Evolutionary conservation across 257 asterid species (phyloP).

Genomic region (Paulownia fortunei): DNA sequence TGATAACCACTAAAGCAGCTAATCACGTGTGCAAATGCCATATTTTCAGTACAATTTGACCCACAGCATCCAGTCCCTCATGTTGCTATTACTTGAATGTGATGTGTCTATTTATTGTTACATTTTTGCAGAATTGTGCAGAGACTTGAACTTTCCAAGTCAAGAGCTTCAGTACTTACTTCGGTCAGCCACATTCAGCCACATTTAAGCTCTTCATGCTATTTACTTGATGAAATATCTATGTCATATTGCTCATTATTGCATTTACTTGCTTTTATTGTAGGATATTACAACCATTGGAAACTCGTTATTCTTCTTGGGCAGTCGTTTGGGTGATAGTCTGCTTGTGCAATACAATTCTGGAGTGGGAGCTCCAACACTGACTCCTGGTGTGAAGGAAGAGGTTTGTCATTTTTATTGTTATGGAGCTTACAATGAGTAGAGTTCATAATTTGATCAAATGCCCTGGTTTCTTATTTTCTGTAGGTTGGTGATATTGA

Average conservation of each 20-base stretch:
- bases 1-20: slow-evolving; percentile 11
- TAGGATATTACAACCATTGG: slow-evolving; percentile 91
- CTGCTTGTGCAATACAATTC: slow-evolving; percentile 89
- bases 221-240: slow-evolving; percentile 23
- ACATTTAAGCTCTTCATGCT: slow-evolving; percentile 36
- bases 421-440: slow-evolving; percentile 24
- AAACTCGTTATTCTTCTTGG: slow-evolving; percentile 87
- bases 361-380: slow-evolving; percentile 67
- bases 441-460: not conserved
- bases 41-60: slow-evolving; percentile 2
- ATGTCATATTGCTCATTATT: not conserved
- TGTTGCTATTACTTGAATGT: slow-evolving; percentile 14
- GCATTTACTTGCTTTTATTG: slow-evolving; percentile 23
- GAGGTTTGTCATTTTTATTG: slow-evolving; percentile 66
- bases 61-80: slow-evolving; percentile 7
- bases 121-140: slow-evolving; percentile 79
- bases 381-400: slow-evolving; percentile 77
- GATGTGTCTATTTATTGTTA: slow-evolving; percentile 12
- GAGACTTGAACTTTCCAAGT: slow-evolving; percentile 90
- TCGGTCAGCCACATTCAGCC: slow-evolving; percentile 77
- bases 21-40: slow-evolving; percentile 1
- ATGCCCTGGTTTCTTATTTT: slow-evolving; percentile 30
- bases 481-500: slow-evolving; percentile 92
- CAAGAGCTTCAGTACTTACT: slow-evolving; percentile 96
- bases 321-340: slow-evolving; percentile 98